Evolutionary conservation across 768 basidiomycete species (phyloP).

Genomic region (Leucosporidium yakuticum): DNA sequence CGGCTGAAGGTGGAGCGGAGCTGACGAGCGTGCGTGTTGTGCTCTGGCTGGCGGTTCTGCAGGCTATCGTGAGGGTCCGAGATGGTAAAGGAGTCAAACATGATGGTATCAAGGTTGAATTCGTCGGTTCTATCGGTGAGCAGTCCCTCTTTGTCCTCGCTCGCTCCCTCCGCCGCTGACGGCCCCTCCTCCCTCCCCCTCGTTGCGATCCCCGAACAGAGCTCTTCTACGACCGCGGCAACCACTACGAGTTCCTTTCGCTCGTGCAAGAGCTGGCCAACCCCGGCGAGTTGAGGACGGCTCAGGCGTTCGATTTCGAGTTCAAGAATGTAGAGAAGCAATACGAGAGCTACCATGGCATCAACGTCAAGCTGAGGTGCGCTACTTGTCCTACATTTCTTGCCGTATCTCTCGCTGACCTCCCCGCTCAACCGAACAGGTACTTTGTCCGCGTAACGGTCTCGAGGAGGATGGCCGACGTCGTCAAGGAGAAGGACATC

Average conservation of each 20-base stretch:
- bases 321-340: constrained; percentile 99
- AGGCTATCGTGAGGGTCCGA: constrained; percentile 80
- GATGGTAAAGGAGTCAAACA: constrained; percentile 93
- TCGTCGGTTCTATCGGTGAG: constrained; percentile 89
- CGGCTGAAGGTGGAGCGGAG: neutral
- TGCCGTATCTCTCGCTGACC: neutral
- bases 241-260: constrained; percentile 96
- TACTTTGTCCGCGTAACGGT: constrained; percentile 90
- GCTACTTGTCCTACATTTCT: neutral
- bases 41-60: neutral
- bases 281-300: constrained; percentile 93
- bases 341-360: constrained; percentile 94
- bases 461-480: constrained; percentile 85
- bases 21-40: neutral
- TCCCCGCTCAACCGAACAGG: constrained; percentile 46
- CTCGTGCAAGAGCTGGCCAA: constrained; percentile 89
- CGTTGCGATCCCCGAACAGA: constrained; percentile 22
- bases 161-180: constrained; percentile 2
- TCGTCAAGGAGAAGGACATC: constrained; percentile 82
- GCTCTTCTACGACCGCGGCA: constrained; percentile 93
- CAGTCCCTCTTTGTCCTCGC: neutral
- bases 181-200: neutral
- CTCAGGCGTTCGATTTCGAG: constrained; percentile 90
- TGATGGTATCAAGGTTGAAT: constrained; percentile 96
- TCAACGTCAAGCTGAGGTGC: constrained; percentile 93